Evolutionary conservation across 345 rosid genomes (phyloP), one percentile per base, ranked within the genome.

Genomic region (Pelargonium nanum): DNA sequence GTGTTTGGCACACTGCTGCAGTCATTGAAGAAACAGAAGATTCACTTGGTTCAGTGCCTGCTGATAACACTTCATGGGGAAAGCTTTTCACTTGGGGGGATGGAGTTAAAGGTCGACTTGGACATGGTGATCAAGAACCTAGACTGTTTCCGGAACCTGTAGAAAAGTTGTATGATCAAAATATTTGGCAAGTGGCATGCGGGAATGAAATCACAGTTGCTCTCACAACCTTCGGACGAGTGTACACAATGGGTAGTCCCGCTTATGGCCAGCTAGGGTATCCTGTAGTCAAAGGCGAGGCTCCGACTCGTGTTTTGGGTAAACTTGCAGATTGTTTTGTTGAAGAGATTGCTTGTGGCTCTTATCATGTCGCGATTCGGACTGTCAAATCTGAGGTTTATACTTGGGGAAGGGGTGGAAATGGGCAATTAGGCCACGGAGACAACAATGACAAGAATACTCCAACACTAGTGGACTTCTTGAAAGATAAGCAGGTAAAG

Each of bases 1-100:
- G 96, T 60, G 77, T 80, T 73, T 88, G 96, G 98, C 98, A 91
- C 76, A 91, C 95, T 59, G 92, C 85, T 51, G 98, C 95, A 56
- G 82, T 82, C 21, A 84, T 86, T 68, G 93, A 84, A 74, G 68
- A 72, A 59, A 61, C 58, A 24, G 68, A 55, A 53, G 84, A 80
- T 60, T 67, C 77, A 62, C 67, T 79, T 70, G 72, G 68, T 67
- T 69, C 76, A 32, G 86, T 64, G 65, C 56, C 62, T 65, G 59
- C 78, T 23, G 59, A 21, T 53, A 72, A 65, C 71, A 72, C 77
- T 52, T 70, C 77, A 5, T 65, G 26, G 17, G 80, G 83, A 50
- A 78, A 80, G 57, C 79, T 91, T 7, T 91, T 75, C 73, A 88
- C 98, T 25, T 88, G 98, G 98, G 98, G 98, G 4, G 82, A 78